Evolutionary conservation across 1,284 basidiomycete genomes (phyloP).

Genomic region (Boletus hoseneyae): DNA sequence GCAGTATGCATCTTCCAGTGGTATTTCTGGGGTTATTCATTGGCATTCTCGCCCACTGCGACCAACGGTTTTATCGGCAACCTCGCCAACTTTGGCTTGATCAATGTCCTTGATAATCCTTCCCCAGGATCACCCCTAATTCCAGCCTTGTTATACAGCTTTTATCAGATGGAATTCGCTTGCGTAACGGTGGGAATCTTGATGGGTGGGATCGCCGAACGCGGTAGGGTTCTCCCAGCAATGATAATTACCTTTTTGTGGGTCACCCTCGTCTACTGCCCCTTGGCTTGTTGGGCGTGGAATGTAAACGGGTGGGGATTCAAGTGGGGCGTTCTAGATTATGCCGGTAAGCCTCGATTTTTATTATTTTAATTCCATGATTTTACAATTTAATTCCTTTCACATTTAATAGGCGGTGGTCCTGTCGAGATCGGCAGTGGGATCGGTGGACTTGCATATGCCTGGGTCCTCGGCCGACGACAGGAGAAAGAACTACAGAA

Average conservation of each 20-base stretch:
- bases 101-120: slow-evolving; percentile 70
- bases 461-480: slow-evolving; percentile 76
- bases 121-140: slow-evolving; percentile 74
- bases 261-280: slow-evolving; percentile 83
- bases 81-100: slow-evolving; percentile 66
- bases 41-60: slow-evolving; percentile 77
- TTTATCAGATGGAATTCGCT: slow-evolving; percentile 89
- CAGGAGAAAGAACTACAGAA: slow-evolving; percentile 81
- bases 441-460: slow-evolving; percentile 82
- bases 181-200: slow-evolving; percentile 75
- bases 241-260: slow-evolving; percentile 88
- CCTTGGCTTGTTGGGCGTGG: slow-evolving; percentile 80
- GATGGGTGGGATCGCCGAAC: slow-evolving; percentile 84
- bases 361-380: neutral
- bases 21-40: slow-evolving; percentile 84
- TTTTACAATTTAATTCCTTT: neutral
- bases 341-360: slow-evolving; percentile 48
- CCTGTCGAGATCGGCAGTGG: slow-evolving; percentile 94
- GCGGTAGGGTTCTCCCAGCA: slow-evolving; percentile 83
- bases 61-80: slow-evolving; percentile 80
- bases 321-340: slow-evolving; percentile 90
- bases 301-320: slow-evolving; percentile 80
- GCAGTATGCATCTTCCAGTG: slow-evolving; percentile 87
- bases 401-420: slow-evolving; percentile 61
- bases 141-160: slow-evolving; percentile 73